A percentile compares a stretch with the other conserved stretches of the same genome.
Evolutionary conservation across 306 rosid species (phyloP).

Genomic region (Spatholobus suberectus): DNA sequence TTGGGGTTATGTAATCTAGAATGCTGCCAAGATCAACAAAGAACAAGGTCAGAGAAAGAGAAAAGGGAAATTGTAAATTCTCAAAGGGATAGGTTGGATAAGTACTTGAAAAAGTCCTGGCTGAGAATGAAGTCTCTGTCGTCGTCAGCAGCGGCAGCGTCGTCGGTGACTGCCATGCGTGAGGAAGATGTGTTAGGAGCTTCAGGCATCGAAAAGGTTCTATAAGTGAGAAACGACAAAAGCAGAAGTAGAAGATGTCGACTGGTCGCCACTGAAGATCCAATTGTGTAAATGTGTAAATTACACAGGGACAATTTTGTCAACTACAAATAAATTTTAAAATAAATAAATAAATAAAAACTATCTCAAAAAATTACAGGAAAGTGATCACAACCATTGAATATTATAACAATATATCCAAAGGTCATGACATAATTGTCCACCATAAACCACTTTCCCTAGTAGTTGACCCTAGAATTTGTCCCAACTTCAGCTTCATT

Average conservation of each 20-base stretch:
- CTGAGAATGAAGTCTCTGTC: slow-evolving; percentile 80
- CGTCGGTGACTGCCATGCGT: slow-evolving; percentile 12
- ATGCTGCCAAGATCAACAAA: slow-evolving; percentile 53
- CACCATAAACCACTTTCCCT: too few species aligned
- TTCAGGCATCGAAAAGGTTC: slow-evolving; percentile 56
- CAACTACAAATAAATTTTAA: too few species aligned
- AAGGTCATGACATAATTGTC: too few species aligned
- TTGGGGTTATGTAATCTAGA: slow-evolving; percentile 92
- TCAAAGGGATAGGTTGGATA: not conserved
- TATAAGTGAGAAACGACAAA: slow-evolving; percentile 57
- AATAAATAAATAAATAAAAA: too few species aligned
- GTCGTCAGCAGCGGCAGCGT: slow-evolving; percentile 49
- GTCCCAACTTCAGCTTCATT: not conserved
- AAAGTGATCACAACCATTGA: too few species aligned
- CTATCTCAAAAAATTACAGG: too few species aligned
- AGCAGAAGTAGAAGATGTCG: slow-evolving; percentile 48
- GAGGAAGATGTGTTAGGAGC: slow-evolving; percentile 46
- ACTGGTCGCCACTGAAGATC: too few species aligned
- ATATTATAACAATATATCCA: too few species aligned
- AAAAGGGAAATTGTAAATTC: not conserved
- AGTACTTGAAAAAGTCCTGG: slow-evolving; percentile 91
- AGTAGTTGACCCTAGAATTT: too few species aligned
- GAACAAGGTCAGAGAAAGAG: not conserved
- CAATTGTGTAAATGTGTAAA: too few species aligned
- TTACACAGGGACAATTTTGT: too few species aligned